These are phyloP conservation scores for Diplodia corticola DNA, from an alignment of 2,329 filamentous ascomycete species.

Conservation along the genomic window DNA sequence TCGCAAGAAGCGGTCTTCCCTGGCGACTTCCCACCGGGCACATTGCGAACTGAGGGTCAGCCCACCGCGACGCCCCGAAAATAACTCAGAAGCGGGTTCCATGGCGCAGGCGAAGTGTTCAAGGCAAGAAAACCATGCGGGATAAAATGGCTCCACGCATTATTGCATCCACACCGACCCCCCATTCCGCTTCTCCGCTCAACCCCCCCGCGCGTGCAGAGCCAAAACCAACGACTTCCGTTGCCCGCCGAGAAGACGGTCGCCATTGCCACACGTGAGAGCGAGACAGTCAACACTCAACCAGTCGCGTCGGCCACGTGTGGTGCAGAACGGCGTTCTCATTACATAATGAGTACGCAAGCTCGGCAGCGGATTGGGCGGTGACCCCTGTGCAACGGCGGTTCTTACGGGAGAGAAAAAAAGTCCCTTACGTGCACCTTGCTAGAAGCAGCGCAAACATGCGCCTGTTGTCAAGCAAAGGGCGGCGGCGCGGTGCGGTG, in stretches of 20 bases:
- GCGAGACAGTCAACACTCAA: neutral
- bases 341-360: conserved; percentile 22
- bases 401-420: neutral
- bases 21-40: neutral
- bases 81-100: conserved; percentile 1
- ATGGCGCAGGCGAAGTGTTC: neutral
- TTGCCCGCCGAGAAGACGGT: neutral
- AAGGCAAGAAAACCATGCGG: neutral
- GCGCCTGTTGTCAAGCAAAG: conserved; percentile 1
- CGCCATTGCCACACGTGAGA: conserved; percentile 4
- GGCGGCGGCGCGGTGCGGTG: conserved; percentile 20
- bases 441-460: neutral
- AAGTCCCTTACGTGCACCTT: conserved; percentile 8
- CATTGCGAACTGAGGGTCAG: conserved; percentile 10
- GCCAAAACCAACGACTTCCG: conserved; percentile 11
- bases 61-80: neutral
- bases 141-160: neutral
- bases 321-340: neutral
- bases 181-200: neutral
- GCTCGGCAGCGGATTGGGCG: conserved; percentile 15
- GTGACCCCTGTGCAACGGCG: neutral
- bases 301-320: conserved; percentile 22
- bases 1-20: neutral
- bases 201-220: neutral
- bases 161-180: conserved; percentile 1